A percentile compares a stretch with the other conserved stretches of the same genome.
Conservation (phyloP, 768 basidiomycete genomes). For the Stropharia rugosoannulata region DNA sequence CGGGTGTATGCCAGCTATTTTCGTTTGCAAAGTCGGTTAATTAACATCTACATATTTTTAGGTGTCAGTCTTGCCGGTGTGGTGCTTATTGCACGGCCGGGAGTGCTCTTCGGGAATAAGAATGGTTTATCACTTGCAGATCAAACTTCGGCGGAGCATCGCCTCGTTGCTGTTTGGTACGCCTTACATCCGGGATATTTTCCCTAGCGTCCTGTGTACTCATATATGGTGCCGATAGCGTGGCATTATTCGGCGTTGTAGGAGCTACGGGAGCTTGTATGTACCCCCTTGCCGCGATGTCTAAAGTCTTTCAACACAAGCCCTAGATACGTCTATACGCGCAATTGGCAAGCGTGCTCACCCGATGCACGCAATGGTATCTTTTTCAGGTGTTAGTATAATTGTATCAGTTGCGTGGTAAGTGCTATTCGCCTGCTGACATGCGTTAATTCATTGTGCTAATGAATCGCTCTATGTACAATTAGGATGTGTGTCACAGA, state of each 20-base stretch:
- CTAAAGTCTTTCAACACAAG: not conserved
- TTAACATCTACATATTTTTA: constrained; percentile 17
- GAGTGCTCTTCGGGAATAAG: constrained; percentile 62
- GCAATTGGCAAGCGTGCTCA: constrained; percentile 77
- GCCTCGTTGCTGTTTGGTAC: constrained; percentile 40
- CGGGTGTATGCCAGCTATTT: constrained; percentile 29
- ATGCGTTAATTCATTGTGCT: not conserved
- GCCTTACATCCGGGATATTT: not conserved
- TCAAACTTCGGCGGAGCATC: constrained; percentile 30
- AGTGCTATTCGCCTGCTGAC: constrained; percentile 8
- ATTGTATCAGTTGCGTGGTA: constrained; percentile 34
- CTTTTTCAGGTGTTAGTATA: constrained; percentile 61
- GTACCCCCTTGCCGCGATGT: too few relatives aligned
- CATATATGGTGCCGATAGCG: not conserved
- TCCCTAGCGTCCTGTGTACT: not conserved
- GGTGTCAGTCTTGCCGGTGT: constrained; percentile 75
- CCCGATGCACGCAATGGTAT: constrained; percentile 67
- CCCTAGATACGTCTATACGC: constrained; percentile 42
- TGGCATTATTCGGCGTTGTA: not conserved
- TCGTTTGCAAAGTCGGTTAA: not conserved
- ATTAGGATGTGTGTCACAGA: constrained; percentile 42
- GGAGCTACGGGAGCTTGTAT: not conserved
- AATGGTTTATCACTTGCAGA: constrained; percentile 20
- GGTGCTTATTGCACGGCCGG: constrained; percentile 77
- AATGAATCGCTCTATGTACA: not conserved